These are phyloP conservation scores for Fusarium sarcochroum DNA, from an alignment of 2,329 filamentous ascomycete species.

Conservation along the genomic window DNA sequence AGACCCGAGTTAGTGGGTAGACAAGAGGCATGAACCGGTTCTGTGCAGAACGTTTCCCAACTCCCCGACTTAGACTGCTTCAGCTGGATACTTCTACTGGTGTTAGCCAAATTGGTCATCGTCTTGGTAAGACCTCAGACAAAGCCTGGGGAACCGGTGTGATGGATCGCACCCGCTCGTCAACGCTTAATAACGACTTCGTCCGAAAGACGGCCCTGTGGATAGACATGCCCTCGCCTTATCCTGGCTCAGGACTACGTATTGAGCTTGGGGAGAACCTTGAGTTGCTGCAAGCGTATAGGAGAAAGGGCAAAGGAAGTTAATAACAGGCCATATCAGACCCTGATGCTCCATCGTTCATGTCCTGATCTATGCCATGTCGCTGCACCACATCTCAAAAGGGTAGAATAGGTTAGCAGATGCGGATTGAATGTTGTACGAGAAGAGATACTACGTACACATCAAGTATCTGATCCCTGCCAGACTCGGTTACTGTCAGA, in stretches of 20 bases:
- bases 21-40: conserved; percentile 9
- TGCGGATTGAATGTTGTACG: conserved; percentile 25
- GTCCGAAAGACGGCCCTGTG: conserved; percentile 23
- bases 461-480: conserved; percentile 22
- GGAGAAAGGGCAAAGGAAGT: conserved; percentile 24
- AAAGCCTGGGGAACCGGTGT: conserved; percentile 28
- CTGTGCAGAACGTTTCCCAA: conserved; percentile 16
- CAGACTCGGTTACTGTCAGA: conserved; percentile 10
- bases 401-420: conserved; percentile 28
- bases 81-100: conserved; percentile 15
- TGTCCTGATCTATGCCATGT: conserved; percentile 25
- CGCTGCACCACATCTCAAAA: conserved; percentile 27
- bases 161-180: conserved; percentile 27
- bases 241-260: conserved; percentile 16
- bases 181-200: conserved; percentile 18
- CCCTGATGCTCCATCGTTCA: conserved; percentile 28
- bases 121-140: conserved; percentile 4
- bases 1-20: conserved; percentile 24
- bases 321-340: conserved; percentile 38
- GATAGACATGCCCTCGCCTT: not conserved
- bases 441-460: conserved; percentile 15
- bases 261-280: conserved; percentile 20
- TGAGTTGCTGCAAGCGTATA: conserved; percentile 16
- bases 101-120: conserved; percentile 14
- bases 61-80: conserved; percentile 11